Evolutionary conservation across 2,329 filamentous ascomycete genomes (phyloP), one percentile per base, ranked within the genome.

Genomic region (Ilyonectria sp.): DNA sequence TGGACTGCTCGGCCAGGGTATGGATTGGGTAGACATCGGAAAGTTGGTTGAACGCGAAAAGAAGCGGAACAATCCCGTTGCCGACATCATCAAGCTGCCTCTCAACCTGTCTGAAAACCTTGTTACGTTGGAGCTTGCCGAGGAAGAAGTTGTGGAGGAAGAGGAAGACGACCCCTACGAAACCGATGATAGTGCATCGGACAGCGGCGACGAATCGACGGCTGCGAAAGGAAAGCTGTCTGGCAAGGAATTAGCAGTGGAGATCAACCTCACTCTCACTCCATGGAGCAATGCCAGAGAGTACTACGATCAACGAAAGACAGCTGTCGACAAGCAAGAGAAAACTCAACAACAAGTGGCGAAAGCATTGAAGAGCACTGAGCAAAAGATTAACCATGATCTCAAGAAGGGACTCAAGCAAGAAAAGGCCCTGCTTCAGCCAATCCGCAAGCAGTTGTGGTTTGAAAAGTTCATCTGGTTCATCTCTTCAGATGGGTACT

Each of bases 391-490:
- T 23, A 86, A 89, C 5, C 90, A 93, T 13, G 94, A 97, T 78
- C 85, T 98, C 23, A 97, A 93, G 82, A 95, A 94, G 76, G 92
- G 91, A 0, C 81, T 98, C 63, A 97, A 97, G 82, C 92, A 96
- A 77, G 96, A 98, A 81, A 98, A 97, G 79, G 92, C 94, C 21
- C 85, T 97, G 2, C 83, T 98, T 10, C 91, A 95, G 52, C 94
- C 93, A 0, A 92, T 97, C 9, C 89, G 96, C 63, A 92, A 91
- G 76, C 92, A 91, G 71, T 89, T 95, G 75, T 99, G 96, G 96
- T 99, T 98, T 73, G 96, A 99, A 77, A 99, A 99, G 81, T 99
- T 97, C 75, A 85, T 91, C 31, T 98, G 94, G 87, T 99, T 99
- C 82, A 89, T 98, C 73, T 98, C 95, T 1, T 97, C 94, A 0